Evolutionary conservation across 257 asterid genomes (phyloP), one percentile per base, ranked within the genome.

Genomic region (Anisodus acutangulus): DNA sequence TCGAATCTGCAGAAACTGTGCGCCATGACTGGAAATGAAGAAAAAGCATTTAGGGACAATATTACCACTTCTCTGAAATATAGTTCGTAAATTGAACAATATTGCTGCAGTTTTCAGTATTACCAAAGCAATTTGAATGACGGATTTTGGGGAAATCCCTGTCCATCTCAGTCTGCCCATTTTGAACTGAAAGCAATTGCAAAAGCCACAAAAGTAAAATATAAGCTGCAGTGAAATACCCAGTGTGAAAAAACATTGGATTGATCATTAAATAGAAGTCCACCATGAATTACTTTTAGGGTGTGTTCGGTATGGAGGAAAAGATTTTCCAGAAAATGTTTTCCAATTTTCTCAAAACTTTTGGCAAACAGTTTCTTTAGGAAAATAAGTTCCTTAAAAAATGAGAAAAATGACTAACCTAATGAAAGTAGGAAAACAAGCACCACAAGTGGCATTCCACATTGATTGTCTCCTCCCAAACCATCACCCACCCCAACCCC

Each of bases 51-150:
- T 1, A 72, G 37, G n/a, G 1, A 47, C 45, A 83, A 17, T 7
- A 22, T 26, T 43, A 45, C 78, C 79, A 71, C 12, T n/a, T 74
- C 15, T 17, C 45, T 0, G 53, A 54, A 72, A 1, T 35, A 8
- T 8, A 41, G 31, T 82, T 62, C 71, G 37, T 35, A 62, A 64
- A 11, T 76, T 62, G 11, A 66, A 26, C 55, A 58, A 47, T n/a
- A 17, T 9, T 8, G 78, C 8, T 2, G 43, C 17, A 47, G 19
- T 9, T 82, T 49, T 64, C 39, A 49, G 31, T 8, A 79, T 83
- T 92, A 93, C 98, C 95, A 78, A 74, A 81, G 88, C 57, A 51
- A 68, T 91, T 47, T 82, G 89, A 69, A 88, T 59, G 68, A 87
- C 72, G 8, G 88, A 89, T 84, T 86, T 86, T 58, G 91, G 79